Base-by-base conservation (phyloP, 306 rosid genomes). In the Prunus fruticosa region DNA sequence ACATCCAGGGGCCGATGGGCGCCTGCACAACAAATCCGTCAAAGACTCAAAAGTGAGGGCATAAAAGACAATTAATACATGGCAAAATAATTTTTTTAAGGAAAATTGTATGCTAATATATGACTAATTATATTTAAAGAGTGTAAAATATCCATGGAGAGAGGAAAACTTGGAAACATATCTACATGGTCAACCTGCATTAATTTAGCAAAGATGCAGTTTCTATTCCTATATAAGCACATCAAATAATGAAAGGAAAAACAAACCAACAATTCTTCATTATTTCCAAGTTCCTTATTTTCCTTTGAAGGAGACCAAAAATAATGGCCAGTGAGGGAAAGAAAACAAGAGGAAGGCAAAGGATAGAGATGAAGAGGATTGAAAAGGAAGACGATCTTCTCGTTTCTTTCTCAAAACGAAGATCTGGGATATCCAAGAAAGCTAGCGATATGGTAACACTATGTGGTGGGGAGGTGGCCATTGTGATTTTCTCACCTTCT, bases 281-380 rank as follows among this genome's bases (percentile, higher is more conserved):
- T 11, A 60, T 56, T 56, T 56, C 28, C 62, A 56, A 11, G 9
- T 56, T 56, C 12, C 12, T 18, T 46, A 20, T 11, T 30, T 12
- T 22, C 64, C 30, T 60, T 45, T 58, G 43, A 38, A 38, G 9
- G 43, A 38, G 43, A 18, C 20, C 30, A 28, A 14, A 50, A 66
- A 25, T 8, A 15, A 25, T 20, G 27, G 51, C 54, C 43, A 76
- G 25, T 54, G 75, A 28, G 46, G 51, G 82, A 28, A 79, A 82
- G 80, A 72, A 72, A 46, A 80, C 87, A 2, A 82, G 64, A 54
- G 89, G 89, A 0, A 77, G 71, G 20, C 81, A 83, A 74, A 80
- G 74, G 67, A 80, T 86, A 6, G 85, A 80, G 72, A 74, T 83
- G 72, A 86, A 83, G 77, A 83, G 9, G 81, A 80, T 83, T 11